These are phyloP conservation scores for Thozetella sp. DNA, from an alignment of 495 filamentous ascomycete species.

Conservation along the genomic window DNA sequence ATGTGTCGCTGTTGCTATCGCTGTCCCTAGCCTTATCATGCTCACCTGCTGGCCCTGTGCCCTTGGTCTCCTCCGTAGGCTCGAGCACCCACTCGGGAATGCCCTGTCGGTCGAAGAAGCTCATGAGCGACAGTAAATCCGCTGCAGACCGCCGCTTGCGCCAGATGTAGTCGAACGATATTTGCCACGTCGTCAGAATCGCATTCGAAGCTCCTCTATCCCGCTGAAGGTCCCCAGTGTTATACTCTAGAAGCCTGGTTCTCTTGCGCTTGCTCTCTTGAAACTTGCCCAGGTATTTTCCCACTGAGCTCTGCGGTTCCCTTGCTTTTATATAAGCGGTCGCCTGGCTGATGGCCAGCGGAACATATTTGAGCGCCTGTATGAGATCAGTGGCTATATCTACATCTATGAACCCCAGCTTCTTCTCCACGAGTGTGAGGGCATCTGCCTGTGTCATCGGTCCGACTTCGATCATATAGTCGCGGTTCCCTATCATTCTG, in stretches of 20 bases:
- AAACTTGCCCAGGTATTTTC: slow-evolving; percentile 40
- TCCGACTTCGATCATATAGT: slow-evolving; percentile 17
- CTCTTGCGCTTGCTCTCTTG: slow-evolving; percentile 26
- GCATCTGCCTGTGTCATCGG: slow-evolving; percentile 24
- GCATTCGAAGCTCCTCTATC: slow-evolving; percentile 23
- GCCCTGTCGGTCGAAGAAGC: slow-evolving; percentile 41
- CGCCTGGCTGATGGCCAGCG: slow-evolving; percentile 53
- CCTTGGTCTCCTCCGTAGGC: slow-evolving; percentile 35
- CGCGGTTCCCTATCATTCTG: slow-evolving; percentile 17
- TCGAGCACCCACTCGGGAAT: slow-evolving; percentile 28
- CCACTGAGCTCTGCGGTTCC: slow-evolving; percentile 17
- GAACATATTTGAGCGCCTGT: slow-evolving; percentile 41
- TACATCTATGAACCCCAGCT: slow-evolving; percentile 15
- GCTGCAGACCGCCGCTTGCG: slow-evolving; percentile 22
- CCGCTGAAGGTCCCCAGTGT: slow-evolving; percentile 25
- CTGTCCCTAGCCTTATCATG: slow-evolving; percentile 5
- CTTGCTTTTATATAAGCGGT: slow-evolving; percentile 41
- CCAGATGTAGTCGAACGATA: slow-evolving; percentile 27
- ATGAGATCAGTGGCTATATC: slow-evolving; percentile 24
- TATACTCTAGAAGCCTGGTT: slow-evolving; percentile 25
- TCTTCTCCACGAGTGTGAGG: slow-evolving; percentile 26
- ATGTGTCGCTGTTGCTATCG: slow-evolving; percentile 25
- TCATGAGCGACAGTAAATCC: slow-evolving; percentile 41
- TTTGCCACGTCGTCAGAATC: slow-evolving; percentile 32
- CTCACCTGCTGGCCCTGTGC: slow-evolving; percentile 35